A percentile compares a stretch with the other conserved stretches of the same genome.
phyloP scores from a whole-genome alignment of 31 red algal genomes.

The Odonthalia washingtoniensis region DNA sequence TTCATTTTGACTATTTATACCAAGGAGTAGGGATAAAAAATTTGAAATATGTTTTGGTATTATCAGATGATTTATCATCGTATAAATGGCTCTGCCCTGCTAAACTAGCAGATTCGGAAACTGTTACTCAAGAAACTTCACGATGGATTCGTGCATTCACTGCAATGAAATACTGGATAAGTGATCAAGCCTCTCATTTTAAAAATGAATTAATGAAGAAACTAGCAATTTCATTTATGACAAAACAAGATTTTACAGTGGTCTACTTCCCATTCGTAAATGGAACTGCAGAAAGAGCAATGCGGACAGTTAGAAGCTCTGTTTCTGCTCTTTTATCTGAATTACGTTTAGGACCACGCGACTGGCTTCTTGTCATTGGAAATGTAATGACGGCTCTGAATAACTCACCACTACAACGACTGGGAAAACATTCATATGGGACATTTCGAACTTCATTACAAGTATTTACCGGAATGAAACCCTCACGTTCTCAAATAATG shows the following conservation, averaged over 20 bases:
- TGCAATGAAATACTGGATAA: too few relatives aligned
- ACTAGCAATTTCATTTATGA: neutral
- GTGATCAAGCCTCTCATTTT: too few relatives aligned
- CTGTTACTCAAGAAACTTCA: neutral
- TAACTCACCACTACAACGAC: constrained; percentile 4
- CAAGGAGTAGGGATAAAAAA: neutral
- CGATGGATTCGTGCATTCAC: too few relatives aligned
- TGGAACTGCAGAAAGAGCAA: constrained; percentile 7
- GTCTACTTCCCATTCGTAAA: constrained; percentile 17
- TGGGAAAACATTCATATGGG: neutral
- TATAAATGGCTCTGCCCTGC: constrained; percentile 21
- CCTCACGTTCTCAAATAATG: neutral
- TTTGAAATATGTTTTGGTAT: constrained; percentile 19
- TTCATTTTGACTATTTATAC: constrained; percentile 47
- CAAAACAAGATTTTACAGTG: neutral
- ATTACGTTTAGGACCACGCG: neutral
- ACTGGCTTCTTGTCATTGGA: neutral
- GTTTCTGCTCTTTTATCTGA: neutral
- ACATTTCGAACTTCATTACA: neutral
- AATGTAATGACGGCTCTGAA: neutral
- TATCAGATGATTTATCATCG: constrained; percentile 22
- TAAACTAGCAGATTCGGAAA: constrained; percentile 12
- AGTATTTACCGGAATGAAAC: neutral
- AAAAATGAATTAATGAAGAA: neutral
- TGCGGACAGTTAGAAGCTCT: neutral